phyloP scores from a whole-genome alignment of 805 yeast species.

The Metschnikowia orientalis region DNA sequence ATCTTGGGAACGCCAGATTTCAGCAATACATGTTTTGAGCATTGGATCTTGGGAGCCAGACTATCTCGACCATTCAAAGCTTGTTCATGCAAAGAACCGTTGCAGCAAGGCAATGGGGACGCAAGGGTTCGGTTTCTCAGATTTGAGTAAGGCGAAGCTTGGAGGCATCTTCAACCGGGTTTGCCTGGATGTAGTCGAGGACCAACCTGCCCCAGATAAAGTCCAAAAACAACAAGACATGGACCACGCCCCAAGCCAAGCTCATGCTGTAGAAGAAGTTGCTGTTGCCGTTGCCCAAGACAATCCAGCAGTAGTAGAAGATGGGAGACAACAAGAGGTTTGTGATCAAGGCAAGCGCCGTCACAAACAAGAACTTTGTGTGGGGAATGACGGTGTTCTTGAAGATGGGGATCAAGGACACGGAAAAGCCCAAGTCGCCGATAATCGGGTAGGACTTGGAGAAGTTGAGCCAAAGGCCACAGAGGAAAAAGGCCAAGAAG shows the following conservation, averaged over 20 bases:
- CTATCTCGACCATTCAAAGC: no score
- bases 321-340: conserved; percentile 73
- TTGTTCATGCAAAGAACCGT: no score
- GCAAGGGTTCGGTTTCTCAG: conserved; percentile 5
- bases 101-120: no score
- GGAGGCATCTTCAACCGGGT: conserved; percentile 32
- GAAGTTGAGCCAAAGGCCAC: conserved; percentile 46
- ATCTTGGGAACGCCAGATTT: no score
- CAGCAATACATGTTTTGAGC: no score
- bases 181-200: conserved; percentile 49
- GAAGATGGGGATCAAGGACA: conserved; percentile 40
- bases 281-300: conserved; percentile 89
- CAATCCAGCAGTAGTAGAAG: conserved; percentile 92
- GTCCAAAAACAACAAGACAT: conserved; percentile 67
- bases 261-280: conserved; percentile 95
- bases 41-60: no score
- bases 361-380: conserved; percentile 43
- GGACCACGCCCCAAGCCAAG: conserved; percentile 68
- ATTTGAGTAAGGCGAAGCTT: conserved; percentile 49
- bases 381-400: conserved; percentile 44
- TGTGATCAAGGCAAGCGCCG: conserved; percentile 44
- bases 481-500: conserved; percentile 48
- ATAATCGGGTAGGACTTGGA: conserved; percentile 84
- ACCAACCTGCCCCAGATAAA: conserved; percentile 77
- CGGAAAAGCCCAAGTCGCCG: conserved; percentile 59